A percentile compares a stretch with the other conserved stretches of the same genome.
Conservation (phyloP, 768 basidiomycete genomes). For the Lentinula sp. region DNA sequence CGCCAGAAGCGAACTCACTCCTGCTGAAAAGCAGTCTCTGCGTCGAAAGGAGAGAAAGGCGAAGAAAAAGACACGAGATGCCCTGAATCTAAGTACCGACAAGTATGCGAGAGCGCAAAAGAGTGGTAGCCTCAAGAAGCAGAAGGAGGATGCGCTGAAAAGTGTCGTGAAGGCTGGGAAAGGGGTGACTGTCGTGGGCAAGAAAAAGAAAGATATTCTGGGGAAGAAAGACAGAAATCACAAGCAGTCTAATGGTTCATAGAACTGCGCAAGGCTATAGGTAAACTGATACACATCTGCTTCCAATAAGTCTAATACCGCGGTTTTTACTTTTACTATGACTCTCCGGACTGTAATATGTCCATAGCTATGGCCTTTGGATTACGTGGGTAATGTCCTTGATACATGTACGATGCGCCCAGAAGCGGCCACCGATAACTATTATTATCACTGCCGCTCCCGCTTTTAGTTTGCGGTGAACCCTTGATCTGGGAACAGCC, state of each 20-base stretch:
- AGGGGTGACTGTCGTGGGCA: slow-evolving; percentile 86
- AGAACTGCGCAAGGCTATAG: background rate
- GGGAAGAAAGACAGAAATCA: slow-evolving; percentile 27
- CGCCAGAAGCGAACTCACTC: slow-evolving; percentile 76
- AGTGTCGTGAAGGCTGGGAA: slow-evolving; percentile 79
- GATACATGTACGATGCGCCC: too few species aligned
- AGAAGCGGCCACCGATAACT: too few species aligned
- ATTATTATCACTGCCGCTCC: too few species aligned
- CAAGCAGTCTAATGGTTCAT: background rate
- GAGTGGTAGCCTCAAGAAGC: slow-evolving; percentile 58
- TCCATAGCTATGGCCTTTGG: too few species aligned
- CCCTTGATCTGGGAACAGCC: background rate
- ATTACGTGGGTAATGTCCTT: too few species aligned
- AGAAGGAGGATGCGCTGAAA: slow-evolving; percentile 81
- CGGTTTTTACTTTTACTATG: too few species aligned
- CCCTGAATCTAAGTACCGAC: slow-evolving; percentile 58
- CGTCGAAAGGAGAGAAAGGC: slow-evolving; percentile 66
- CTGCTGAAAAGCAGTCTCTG: slow-evolving; percentile 70
- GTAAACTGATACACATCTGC: background rate
- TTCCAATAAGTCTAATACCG: too few species aligned
- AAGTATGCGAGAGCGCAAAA: slow-evolving; percentile 54
- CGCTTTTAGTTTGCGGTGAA: background rate
- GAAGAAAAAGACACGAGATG: slow-evolving; percentile 61
- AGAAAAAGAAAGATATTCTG: slow-evolving; percentile 35
- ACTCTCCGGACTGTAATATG: too few species aligned